Conservation (phyloP, 768 basidiomycete genomes). For the Mrakia blollopis region DNA sequence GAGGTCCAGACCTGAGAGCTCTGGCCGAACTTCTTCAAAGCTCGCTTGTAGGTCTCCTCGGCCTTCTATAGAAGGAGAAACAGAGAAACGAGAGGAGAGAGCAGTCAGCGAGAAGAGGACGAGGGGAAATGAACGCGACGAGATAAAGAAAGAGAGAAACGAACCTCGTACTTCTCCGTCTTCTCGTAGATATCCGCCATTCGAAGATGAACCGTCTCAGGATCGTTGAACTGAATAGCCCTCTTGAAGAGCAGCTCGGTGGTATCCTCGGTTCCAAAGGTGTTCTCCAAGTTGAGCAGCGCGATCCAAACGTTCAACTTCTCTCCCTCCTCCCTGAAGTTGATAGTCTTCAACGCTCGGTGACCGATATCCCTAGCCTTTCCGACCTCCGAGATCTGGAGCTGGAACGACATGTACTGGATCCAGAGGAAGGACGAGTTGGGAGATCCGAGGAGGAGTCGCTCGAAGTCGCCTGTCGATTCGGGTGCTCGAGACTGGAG, state of each 20-base stretch:
- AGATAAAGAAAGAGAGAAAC: conserved; percentile 31
- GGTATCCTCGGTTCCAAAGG: conserved; percentile 78
- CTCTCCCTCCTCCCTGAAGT: conserved; percentile 92
- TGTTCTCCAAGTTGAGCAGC: conserved; percentile 85
- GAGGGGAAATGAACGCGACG: background rate
- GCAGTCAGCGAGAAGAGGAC: background rate
- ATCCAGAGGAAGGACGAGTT: conserved; percentile 98
- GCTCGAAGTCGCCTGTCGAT: conserved; percentile 91
- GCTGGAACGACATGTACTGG: conserved; percentile 98
- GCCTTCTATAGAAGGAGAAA: conserved; percentile 58
- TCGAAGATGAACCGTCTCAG: conserved; percentile 80
- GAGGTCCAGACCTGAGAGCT: conserved; percentile 92
- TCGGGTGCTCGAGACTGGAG: conserved; percentile 80
- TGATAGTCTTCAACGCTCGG: conserved; percentile 79
- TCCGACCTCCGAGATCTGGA: conserved; percentile 92
- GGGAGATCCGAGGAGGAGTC: conserved; percentile 83
- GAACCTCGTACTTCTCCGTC: conserved; percentile 72
- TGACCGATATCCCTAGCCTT: conserved; percentile 84
- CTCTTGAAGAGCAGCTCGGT: conserved; percentile 82
- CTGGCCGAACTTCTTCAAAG: conserved; percentile 88
- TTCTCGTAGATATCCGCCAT: conserved; percentile 79
- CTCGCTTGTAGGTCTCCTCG: conserved; percentile 83
- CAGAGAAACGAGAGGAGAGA: background rate
- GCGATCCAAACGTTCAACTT: conserved; percentile 97
- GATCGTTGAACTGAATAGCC: conserved; percentile 82